phyloP scores from a whole-genome alignment of 2,329 filamentous ascomycete species.

The Didymella pinodella region DNA sequence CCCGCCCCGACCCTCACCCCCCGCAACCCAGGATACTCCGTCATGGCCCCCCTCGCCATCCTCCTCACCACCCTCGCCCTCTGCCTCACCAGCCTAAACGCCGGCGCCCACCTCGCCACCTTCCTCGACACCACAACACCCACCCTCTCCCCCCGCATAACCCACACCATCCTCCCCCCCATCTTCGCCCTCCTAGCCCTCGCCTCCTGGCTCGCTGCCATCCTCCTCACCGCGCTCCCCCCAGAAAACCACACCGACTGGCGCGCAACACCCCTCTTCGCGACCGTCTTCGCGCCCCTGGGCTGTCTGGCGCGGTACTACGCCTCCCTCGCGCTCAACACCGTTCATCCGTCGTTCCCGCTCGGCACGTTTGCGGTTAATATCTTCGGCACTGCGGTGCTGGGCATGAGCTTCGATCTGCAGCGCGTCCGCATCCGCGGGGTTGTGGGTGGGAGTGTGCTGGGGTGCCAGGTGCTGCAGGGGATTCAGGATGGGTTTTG shows the following conservation, averaged over 20 bases:
- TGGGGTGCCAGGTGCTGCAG: conserved; percentile 57
- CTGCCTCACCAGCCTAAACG: conserved; percentile 71
- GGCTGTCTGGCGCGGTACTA: conserved; percentile 82
- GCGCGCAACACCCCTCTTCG: conserved; percentile 74
- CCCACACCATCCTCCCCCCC: conserved; percentile 70
- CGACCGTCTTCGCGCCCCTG: conserved; percentile 81
- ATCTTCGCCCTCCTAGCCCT: conserved; percentile 69
- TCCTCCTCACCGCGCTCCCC: conserved; percentile 75
- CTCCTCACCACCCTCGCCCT: conserved; percentile 75
- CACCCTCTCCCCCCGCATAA: conserved; percentile 64
- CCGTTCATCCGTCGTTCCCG: conserved; percentile 72
- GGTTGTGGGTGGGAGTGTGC: conserved; percentile 49
- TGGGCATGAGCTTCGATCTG: conserved; percentile 81
- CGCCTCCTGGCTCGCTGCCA: conserved; percentile 79
- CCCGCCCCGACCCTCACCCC: conserved; percentile 46
- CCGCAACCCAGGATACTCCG: conserved; percentile 78
- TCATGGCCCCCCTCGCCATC: conserved; percentile 81
- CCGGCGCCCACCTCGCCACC: conserved; percentile 78
- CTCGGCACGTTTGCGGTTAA: conserved; percentile 88
- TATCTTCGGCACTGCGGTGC: conserved; percentile 74
- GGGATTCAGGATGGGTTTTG: conserved; percentile 60
- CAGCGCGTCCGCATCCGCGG: conserved; percentile 66
- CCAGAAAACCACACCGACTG: conserved; percentile 67
- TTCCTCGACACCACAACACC: conserved; percentile 66
- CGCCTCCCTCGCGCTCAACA: conserved; percentile 74